Conservation (phyloP, 108 stramenopile species). For the Schizochytrium sp. region DNA sequence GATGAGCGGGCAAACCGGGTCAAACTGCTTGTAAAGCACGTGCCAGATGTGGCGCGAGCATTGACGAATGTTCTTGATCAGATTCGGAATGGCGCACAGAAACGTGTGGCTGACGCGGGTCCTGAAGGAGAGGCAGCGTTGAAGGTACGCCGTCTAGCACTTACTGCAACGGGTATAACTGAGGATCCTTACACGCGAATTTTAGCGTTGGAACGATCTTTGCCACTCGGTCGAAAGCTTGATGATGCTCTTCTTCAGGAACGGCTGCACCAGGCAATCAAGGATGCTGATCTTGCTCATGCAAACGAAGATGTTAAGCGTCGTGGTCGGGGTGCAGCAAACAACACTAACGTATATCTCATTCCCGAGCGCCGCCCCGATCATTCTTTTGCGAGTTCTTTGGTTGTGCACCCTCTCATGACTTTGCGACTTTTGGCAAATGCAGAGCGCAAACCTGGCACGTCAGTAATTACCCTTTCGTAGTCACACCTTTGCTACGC, state of each 20-base stretch:
- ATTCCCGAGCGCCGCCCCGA: slow-evolving; percentile 18
- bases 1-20: slow-evolving; percentile 24
- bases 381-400: not conserved
- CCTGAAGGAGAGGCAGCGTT: not conserved
- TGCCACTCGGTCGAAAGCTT: not conserved
- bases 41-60: slow-evolving; percentile 60
- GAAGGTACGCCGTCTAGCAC: not conserved
- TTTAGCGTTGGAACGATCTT: not conserved
- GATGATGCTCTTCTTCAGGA: not conserved
- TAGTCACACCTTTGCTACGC: too few species aligned
- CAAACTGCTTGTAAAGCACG: slow-evolving; percentile 58
- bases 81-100: slow-evolving; percentile 11
- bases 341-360: slow-evolving; percentile 7
- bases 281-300: not conserved
- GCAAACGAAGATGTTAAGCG: slow-evolving; percentile 13
- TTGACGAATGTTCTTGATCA: slow-evolving; percentile 4
- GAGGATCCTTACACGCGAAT: not conserved
- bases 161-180: not conserved
- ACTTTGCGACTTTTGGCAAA: not conserved
- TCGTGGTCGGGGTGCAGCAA: slow-evolving; percentile 23
- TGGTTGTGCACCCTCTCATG: not conserved
- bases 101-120: not conserved
- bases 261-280: not conserved
- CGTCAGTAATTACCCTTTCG: too few species aligned
- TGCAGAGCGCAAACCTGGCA: not conserved